These are phyloP conservation scores for Marasmius sp. DNA, from an alignment of 1,284 basidiomycete species.

Conservation along the genomic window DNA sequence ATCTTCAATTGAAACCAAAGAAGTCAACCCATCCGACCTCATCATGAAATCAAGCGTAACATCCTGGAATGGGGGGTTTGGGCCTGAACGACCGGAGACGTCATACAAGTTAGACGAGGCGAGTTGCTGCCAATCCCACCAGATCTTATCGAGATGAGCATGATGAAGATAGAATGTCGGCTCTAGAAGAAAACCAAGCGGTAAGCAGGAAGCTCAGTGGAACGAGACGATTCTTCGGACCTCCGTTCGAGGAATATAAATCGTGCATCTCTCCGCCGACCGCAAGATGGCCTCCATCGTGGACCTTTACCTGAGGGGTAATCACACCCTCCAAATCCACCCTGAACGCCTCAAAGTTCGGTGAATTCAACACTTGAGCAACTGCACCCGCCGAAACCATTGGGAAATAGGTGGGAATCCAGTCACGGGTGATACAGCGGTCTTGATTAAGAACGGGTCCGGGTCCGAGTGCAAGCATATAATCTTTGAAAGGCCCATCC, in stretches of 20 bases:
- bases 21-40: slow-evolving; percentile 17
- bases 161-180: slow-evolving; percentile 11
- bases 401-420: slow-evolving; percentile 20
- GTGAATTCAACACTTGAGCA: slow-evolving; percentile 18
- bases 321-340: slow-evolving; percentile 31
- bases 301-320: slow-evolving; percentile 5
- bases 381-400: slow-evolving; percentile 24
- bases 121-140: slow-evolving; percentile 16
- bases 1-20: slow-evolving; percentile 21
- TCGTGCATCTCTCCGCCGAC: slow-evolving; percentile 37
- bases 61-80: background rate
- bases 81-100: slow-evolving; percentile 10
- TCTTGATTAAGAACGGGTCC: slow-evolving; percentile 25
- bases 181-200: slow-evolving; percentile 1
- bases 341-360: slow-evolving; percentile 32
- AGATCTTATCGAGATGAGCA: slow-evolving; percentile 16
- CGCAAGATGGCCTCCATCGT: slow-evolving; percentile 33
- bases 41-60: slow-evolving; percentile 22
- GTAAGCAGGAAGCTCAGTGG: slow-evolving; percentile 4
- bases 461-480: slow-evolving; percentile 32
- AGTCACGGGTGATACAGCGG: slow-evolving; percentile 31
- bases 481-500: slow-evolving; percentile 33
- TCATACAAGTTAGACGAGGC: slow-evolving; percentile 3
- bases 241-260: slow-evolving; percentile 34
- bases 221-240: slow-evolving; percentile 17